Evolutionary conservation across 176 grass and related monocot species (phyloP).

Genomic region (Tuctoria greenei): DNA sequence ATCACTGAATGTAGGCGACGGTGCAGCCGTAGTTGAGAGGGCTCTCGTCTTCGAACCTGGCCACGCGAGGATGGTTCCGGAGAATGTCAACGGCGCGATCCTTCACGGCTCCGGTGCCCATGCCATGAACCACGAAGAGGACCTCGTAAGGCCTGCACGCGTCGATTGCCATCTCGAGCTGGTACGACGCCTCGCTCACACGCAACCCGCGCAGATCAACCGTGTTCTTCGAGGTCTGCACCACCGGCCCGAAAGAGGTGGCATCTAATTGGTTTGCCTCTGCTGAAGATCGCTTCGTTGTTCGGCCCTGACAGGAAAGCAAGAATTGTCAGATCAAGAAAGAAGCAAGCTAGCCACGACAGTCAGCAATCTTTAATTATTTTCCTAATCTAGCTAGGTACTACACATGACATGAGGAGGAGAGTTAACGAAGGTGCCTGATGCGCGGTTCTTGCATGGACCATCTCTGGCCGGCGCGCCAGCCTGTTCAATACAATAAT

Average conservation of each 20-base stretch:
- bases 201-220: conserved; percentile 60
- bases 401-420: neutral
- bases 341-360: neutral
- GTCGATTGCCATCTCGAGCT: conserved; percentile 56
- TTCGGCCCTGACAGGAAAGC: conserved; percentile 15
- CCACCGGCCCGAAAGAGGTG: conserved; percentile 49
- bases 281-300: conserved; percentile 8
- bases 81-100: conserved; percentile 39
- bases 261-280: neutral
- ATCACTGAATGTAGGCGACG: conserved; percentile 55
- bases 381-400: conserved; percentile 9
- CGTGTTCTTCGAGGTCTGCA: conserved; percentile 70
- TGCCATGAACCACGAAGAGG: conserved; percentile 61
- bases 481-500: conserved; percentile 24
- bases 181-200: conserved; percentile 47
- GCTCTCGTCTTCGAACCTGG: conserved; percentile 66
- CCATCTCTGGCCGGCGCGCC: conserved; percentile 12
- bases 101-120: conserved; percentile 67
- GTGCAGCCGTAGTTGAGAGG: conserved; percentile 71
- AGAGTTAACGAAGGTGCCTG: conserved; percentile 34
- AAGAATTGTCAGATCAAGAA: conserved; percentile 7
- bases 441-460: too few species aligned
- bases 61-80: conserved; percentile 61
- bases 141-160: conserved; percentile 49
- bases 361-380: neutral